phyloP scores from a whole-genome alignment of 2,329 filamentous ascomycete species.

The Aspergillus sp. region DNA sequence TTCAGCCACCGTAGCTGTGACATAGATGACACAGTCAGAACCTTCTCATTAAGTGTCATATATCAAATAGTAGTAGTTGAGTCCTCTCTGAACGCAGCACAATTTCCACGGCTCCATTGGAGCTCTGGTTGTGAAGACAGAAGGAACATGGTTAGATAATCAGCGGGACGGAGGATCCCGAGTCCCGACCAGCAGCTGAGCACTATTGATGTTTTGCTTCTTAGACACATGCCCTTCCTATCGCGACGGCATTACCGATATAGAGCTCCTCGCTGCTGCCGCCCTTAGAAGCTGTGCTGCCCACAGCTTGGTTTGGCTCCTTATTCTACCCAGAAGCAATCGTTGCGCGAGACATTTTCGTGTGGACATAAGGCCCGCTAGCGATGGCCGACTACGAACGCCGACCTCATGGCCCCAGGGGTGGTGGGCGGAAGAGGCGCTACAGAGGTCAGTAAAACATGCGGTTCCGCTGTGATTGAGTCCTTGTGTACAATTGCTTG shows the following conservation, averaged over 20 bases:
- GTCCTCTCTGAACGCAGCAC: no score
- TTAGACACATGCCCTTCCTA: conserved; percentile 14
- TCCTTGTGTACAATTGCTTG: background rate
- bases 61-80: no score
- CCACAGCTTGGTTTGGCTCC: background rate
- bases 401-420: conserved; percentile 55
- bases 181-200: conserved; percentile 12
- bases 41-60: no score
- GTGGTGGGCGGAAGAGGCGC: conserved; percentile 67
- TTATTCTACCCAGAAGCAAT: background rate
- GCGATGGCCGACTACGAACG: conserved; percentile 59
- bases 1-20: no score
- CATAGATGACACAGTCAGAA: no score
- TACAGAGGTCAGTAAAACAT: conserved; percentile 65
- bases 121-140: background rate
- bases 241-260: conserved; percentile 6
- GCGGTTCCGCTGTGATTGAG: background rate
- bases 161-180: conserved; percentile 24
- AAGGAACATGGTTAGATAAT: conserved; percentile 19
- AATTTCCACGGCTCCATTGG: background rate
- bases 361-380: background rate
- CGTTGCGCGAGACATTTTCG: background rate
- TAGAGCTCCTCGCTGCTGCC: conserved; percentile 13
- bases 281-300: background rate
- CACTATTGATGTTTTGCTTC: conserved; percentile 20